A percentile compares a stretch with the other conserved stretches of the same genome.
phyloP scores from a whole-genome alignment of 768 basidiomycete genomes.

The Lentinula boryana region DNA sequence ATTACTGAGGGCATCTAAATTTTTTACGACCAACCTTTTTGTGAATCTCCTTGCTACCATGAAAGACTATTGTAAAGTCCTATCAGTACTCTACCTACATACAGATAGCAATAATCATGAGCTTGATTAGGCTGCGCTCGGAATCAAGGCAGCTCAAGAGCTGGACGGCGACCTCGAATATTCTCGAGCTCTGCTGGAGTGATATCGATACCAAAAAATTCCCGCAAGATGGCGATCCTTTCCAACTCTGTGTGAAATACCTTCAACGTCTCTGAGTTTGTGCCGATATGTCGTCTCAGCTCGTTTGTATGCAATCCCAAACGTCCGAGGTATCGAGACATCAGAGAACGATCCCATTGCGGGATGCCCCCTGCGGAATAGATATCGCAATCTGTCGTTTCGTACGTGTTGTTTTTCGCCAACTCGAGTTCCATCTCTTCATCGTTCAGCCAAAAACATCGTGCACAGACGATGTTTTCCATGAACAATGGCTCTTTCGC shows the following conservation, averaged over 20 bases:
- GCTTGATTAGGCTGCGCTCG: neutral
- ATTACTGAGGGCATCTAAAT: too few species aligned
- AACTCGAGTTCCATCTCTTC: slow-evolving; percentile 10
- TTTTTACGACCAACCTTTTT: too few species aligned
- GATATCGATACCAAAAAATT: slow-evolving; percentile 21
- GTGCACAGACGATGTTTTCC: slow-evolving; percentile 19
- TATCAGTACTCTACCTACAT: too few species aligned
- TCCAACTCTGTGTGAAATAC: slow-evolving; percentile 22
- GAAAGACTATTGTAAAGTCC: too few species aligned
- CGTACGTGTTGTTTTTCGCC: neutral
- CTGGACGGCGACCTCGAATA: slow-evolving; percentile 16
- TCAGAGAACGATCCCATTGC: neutral
- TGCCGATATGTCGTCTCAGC: slow-evolving; percentile 19
- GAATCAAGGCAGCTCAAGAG: neutral
- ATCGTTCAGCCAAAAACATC: slow-evolving; percentile 16
- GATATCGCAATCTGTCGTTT: neutral
- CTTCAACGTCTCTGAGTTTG: slow-evolving; percentile 14
- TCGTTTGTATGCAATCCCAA: slow-evolving; percentile 20
- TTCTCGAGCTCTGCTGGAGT: slow-evolving; percentile 13
- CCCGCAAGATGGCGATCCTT: slow-evolving; percentile 20
- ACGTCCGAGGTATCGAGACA: slow-evolving; percentile 6
- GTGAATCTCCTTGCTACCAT: too few species aligned
- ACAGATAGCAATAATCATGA: too few species aligned
- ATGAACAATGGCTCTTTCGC: slow-evolving; percentile 13
- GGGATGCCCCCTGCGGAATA: neutral